phyloP scores from a whole-genome alignment of 106 monocot species.

The Narthecium ossifragum region DNA sequence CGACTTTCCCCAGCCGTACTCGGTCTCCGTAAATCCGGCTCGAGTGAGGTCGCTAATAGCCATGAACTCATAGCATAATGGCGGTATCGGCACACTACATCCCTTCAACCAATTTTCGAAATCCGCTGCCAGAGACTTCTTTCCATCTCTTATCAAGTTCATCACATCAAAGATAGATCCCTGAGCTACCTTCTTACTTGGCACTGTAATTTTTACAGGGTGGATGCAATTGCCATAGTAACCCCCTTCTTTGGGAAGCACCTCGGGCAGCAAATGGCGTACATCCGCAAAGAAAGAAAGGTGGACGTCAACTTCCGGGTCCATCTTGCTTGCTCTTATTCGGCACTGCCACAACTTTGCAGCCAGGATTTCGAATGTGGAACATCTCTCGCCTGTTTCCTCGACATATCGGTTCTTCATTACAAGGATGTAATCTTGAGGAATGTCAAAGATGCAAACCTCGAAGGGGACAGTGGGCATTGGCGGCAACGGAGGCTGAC shows the following conservation, averaged over 20 bases:
- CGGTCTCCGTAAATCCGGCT: not conserved
- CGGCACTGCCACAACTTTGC: conserved; percentile 27
- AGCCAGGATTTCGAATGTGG: conserved; percentile 14
- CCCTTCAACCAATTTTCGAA: conserved; percentile 10
- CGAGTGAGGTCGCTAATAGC: not conserved
- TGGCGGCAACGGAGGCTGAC: not conserved
- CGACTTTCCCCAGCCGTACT: not conserved
- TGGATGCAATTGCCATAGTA: conserved; percentile 36
- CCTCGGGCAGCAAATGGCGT: conserved; percentile 6
- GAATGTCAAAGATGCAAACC: conserved; percentile 13
- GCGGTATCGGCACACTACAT: not conserved
- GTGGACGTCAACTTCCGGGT: conserved; percentile 1
- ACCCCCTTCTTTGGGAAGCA: not conserved
- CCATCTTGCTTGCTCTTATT: conserved; percentile 13
- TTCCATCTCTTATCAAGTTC: conserved; percentile 15
- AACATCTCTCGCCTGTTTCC: conserved; percentile 12
- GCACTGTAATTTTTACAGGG: conserved; percentile 4
- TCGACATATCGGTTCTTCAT: conserved; percentile 2
- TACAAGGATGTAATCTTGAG: conserved; percentile 9
- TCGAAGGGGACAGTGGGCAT: not conserved
- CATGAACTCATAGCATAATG: not conserved
- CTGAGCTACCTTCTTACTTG: not conserved
- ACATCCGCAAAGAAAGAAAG: conserved; percentile 20
- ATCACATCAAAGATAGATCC: conserved; percentile 12
- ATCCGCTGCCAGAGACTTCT: conserved; percentile 5